These are phyloP conservation scores for Globisporangium takayamanum DNA, from an alignment of 352 stramenopile species.

Conservation along the genomic window DNA sequence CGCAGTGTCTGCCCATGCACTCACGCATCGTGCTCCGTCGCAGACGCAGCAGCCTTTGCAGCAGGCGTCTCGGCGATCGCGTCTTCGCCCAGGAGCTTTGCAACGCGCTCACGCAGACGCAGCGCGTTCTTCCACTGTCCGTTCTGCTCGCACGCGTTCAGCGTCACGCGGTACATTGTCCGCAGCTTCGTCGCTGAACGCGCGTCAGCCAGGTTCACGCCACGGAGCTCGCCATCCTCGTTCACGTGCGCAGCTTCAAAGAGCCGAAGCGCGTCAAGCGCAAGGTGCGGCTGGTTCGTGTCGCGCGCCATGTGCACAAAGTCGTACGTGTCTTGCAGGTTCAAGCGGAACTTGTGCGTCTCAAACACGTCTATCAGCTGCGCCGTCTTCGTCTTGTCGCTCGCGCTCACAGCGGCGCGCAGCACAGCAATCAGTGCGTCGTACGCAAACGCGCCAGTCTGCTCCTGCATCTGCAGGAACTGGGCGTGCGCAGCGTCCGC, in stretches of 20 bases:
- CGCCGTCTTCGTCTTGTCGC: slow-evolving; percentile 23
- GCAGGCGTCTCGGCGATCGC: slow-evolving; percentile 9
- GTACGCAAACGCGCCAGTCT: slow-evolving; percentile 37
- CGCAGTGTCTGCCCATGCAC: not conserved
- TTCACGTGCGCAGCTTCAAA: slow-evolving; percentile 43
- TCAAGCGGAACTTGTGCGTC: slow-evolving; percentile 30
- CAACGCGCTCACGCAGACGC: slow-evolving; percentile 37
- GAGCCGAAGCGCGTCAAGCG: slow-evolving; percentile 37
- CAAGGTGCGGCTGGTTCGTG: slow-evolving; percentile 26
- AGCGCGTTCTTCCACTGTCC: slow-evolving; percentile 61
- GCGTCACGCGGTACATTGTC: slow-evolving; percentile 48
- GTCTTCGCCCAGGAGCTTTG: slow-evolving; percentile 31
- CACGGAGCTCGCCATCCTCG: slow-evolving; percentile 12
- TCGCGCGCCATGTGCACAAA: slow-evolving; percentile 45
- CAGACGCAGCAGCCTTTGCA: not conserved
- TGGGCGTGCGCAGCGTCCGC: slow-evolving; percentile 34
- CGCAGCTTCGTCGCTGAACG: slow-evolving; percentile 38
- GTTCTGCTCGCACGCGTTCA: slow-evolving; percentile 41
- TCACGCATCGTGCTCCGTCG: not conserved
- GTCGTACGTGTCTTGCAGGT: slow-evolving; percentile 39
- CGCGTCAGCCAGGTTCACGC: slow-evolving; percentile 2
- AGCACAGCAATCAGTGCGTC: slow-evolving; percentile 36
- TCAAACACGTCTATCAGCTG: slow-evolving; percentile 32
- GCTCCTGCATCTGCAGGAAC: slow-evolving; percentile 29
- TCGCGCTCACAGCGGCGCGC: slow-evolving; percentile 20